Evolutionary conservation across 345 rosid genomes (phyloP), one percentile per base, ranked within the genome.

Genomic region (Abelmoschus esculentus): DNA sequence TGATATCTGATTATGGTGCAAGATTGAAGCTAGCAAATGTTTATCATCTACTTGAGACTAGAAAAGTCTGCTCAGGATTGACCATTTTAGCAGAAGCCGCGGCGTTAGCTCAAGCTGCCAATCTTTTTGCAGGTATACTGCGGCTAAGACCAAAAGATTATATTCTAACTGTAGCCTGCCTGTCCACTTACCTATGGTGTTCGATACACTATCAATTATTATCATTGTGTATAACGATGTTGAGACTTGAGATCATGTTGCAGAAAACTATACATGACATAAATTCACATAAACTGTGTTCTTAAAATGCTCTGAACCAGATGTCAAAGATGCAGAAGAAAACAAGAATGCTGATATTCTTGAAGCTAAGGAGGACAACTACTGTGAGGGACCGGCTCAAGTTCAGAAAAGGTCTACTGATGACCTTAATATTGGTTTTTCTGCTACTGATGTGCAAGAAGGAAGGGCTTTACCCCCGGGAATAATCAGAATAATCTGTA

Each of bases 11-110:
- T 65, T 47, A 40, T 72, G 55, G 61, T 40, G 31, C 59, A 67
- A 77, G 81, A 15, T 72, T 72, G 4, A 29, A 62, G 67, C 61
- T 70, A 58, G 76, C 76, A 46, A 68, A 76, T 55, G 56, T 56
- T 44, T 49, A 67, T 70, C 71, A 46, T 69, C 80, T 58, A 19
- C 50, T 7, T 17, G 80, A 66, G 36, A 40, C 59, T 11, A 80
- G 53, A 53, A 64, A 77, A 61, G 65, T 79, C 52, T 73, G 78
- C 72, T 73, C 80, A 11, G 46, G 73, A 55, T 70, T 82, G 74
- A 73, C 72, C 57, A 28, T 49, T 22, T 71, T 46, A 61, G 78
- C 81, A 40, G 80, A 79, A 49, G 81, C 79, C 54, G 78, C 82
- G 4, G 56, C 54, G 4, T 71, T 46, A 55, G 76, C 83, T 4